Percentiles rank a stretch among this genome's conserved stretches.
Conservation (phyloP, 2,329 filamentous ascomycete species). For the Aspergillus pseudonomiae region DNA sequence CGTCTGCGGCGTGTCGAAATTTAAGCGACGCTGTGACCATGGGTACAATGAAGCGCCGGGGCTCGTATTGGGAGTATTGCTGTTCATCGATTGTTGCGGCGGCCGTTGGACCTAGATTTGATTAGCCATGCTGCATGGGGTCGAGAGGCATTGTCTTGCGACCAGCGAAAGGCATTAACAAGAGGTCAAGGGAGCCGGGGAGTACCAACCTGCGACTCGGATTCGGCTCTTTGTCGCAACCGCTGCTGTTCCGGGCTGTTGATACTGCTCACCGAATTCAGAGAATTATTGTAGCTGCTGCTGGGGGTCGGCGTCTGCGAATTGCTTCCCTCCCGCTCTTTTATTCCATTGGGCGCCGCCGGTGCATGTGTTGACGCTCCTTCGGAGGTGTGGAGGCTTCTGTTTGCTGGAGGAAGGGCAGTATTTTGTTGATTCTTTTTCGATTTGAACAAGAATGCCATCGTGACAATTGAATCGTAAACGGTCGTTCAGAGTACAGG, state of each 20-base stretch:
- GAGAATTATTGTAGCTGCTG: slow-evolving; percentile 66
- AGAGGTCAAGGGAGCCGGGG: neutral
- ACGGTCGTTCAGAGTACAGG: slow-evolving; percentile 35
- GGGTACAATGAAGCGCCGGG: slow-evolving; percentile 85
- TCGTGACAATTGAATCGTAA: slow-evolving; percentile 49
- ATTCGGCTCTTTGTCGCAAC: slow-evolving; percentile 57
- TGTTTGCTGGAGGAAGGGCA: slow-evolving; percentile 55
- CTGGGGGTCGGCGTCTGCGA: slow-evolving; percentile 70
- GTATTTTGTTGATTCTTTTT: slow-evolving; percentile 70
- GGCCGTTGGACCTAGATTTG: slow-evolving; percentile 32
- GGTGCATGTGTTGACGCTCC: slow-evolving; percentile 47
- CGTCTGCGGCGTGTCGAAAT: slow-evolving; percentile 77
- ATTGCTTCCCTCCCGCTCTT: slow-evolving; percentile 37
- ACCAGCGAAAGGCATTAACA: neutral
- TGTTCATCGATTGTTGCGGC: slow-evolving; percentile 59
- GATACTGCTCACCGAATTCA: slow-evolving; percentile 69
- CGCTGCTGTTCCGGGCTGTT: slow-evolving; percentile 68
- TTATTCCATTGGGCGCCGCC: slow-evolving; percentile 51
- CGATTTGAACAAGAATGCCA: slow-evolving; percentile 83
- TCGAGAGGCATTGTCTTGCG: neutral
- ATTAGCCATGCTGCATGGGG: slow-evolving; percentile 7
- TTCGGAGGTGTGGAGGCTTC: slow-evolving; percentile 61
- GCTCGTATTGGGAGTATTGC: slow-evolving; percentile 49
- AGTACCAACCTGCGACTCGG: slow-evolving; percentile 57
- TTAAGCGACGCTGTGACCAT: slow-evolving; percentile 89